Evolutionary conservation across 345 rosid genomes (phyloP).

Genomic region (Conringia planisiliqua): DNA sequence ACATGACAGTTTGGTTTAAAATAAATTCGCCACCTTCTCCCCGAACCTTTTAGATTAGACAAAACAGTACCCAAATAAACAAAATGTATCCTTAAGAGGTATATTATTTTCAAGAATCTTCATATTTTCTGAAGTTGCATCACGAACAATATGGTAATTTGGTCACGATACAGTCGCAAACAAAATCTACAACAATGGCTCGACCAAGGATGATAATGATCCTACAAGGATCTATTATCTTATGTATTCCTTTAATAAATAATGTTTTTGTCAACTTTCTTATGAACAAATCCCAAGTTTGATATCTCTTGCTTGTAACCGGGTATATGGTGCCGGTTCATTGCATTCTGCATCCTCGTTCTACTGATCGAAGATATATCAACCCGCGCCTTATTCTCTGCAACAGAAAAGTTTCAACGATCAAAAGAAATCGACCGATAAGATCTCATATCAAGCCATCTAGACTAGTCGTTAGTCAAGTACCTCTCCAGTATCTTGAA

Average conservation of each 20-base stretch:
- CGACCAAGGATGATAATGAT: constrained; percentile 20
- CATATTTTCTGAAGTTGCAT: background rate
- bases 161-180: background rate
- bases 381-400: constrained; percentile 85
- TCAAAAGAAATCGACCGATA: background rate
- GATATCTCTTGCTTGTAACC: background rate
- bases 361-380: constrained; percentile 59
- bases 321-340: constrained; percentile 17
- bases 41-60: background rate
- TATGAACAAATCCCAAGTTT: constrained; percentile 13
- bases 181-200: constrained; percentile 12
- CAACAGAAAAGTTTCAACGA: background rate
- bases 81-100: background rate
- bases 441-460: background rate
- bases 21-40: background rate
- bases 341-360: constrained; percentile 67
- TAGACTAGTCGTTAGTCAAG: background rate
- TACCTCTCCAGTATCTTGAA: constrained; percentile 91
- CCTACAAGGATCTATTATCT: constrained; percentile 16
- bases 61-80: background rate
- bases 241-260: constrained; percentile 24
- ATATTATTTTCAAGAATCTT: background rate
- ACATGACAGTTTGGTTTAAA: background rate
- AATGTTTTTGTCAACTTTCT: constrained; percentile 18
- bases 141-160: constrained; percentile 1